Evolutionary conservation across 2,329 filamentous ascomycete genomes (phyloP), one percentile per base, ranked within the genome.

Genomic region (Stagonosporopsis rhizophila): DNA sequence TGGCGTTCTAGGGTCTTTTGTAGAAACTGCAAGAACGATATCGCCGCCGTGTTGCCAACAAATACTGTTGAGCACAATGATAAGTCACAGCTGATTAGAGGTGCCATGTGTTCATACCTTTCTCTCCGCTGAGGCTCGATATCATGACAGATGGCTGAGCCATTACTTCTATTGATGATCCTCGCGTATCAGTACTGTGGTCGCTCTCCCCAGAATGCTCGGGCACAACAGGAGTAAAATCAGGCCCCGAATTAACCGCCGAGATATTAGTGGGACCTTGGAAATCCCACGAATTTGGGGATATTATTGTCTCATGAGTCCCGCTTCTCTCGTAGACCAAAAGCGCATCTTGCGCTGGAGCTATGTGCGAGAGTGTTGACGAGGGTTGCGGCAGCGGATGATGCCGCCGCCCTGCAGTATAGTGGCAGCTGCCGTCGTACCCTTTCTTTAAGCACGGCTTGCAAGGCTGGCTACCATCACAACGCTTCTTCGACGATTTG

Each of bases 11-110:
- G 65, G 2, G 76, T 78, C 12, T 80, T 75, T 14, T 82, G 78
- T 14, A 85, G 74, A 32, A 85, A 77, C 53, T 85, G 82, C 1
- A 86, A 70, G 54, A 86, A 86, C 0, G 84, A 85, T 14, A 87
- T 71, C 0, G 82, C 80, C 1, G 81, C 81, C 9, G 79, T 80
- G n/a, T 79, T 75, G n/a, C 81, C 79, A 44, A 83, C 75, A 45
- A 80, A 83, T 0, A 83, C 79, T 83, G 38, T 17, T n/a, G 8
- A 22, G 9, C 12, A 37, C 32, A 15, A 25, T 7, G 4, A 37
- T 34, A 6, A n/a, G 46, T 22, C 27, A 20, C 25, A 17, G 39
- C 8, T 15, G 14, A 1, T n/a, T 6, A 6, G 14, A 28, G 14
- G 41, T 19, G 17, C 27, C 11, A 32, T 44, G 72, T 34, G 78